Evolutionary conservation across 495 filamentous ascomycete species (phyloP).

Genomic region (Neurospora africana): DNA sequence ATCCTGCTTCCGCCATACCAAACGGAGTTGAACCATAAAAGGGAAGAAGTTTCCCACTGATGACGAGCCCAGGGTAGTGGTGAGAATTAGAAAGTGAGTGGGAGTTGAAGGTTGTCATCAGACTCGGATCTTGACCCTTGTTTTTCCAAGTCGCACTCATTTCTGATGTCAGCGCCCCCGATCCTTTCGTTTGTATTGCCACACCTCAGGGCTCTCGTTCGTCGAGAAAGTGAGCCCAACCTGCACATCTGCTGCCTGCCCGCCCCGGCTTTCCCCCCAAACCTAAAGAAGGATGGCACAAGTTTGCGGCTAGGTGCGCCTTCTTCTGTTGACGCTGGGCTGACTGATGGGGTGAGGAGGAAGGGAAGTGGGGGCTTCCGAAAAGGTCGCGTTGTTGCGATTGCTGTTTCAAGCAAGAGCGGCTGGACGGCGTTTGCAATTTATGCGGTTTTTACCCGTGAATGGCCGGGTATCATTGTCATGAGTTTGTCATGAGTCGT

Average conservation of each 20-base stretch:
- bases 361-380: neutral
- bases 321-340: neutral
- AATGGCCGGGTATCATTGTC: neutral
- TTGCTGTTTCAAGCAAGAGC: neutral
- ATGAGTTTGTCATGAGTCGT: neutral
- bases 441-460: neutral
- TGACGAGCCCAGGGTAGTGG: neutral
- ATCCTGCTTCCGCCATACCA: neutral
- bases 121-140: neutral
- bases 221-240: neutral
- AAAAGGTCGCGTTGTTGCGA: neutral
- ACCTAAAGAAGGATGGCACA: neutral
- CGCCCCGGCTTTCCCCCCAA: neutral
- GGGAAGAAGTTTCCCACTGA: neutral
- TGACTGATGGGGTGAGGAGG: neutral
- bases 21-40: neutral
- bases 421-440: neutral
- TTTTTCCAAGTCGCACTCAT: neutral
- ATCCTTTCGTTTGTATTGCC: neutral
- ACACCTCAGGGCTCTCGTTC: neutral
- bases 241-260: neutral
- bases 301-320: neutral
- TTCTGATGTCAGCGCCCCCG: neutral
- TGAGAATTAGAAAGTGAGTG: neutral
- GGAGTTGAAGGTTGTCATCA: neutral